Evolutionary conservation across 306 rosid genomes (phyloP), one percentile per base, ranked within the genome.

Genomic region (Erythrophleum fordii): DNA sequence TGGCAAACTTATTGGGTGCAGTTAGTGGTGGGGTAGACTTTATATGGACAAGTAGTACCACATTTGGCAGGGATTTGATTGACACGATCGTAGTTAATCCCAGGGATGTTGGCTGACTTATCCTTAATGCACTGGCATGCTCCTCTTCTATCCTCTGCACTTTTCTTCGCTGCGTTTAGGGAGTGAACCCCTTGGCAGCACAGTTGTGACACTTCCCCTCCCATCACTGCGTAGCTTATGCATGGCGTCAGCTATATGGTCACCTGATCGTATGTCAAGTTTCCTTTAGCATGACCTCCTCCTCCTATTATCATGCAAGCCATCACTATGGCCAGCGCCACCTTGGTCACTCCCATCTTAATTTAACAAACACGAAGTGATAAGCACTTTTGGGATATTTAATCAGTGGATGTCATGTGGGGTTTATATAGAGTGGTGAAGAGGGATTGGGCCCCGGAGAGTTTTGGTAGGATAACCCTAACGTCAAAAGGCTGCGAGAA

Each of bases 21-120:
- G 12, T 93, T 55, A 26, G 97, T 91, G 75, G 88, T 58, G 13
- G 98, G 94, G 59, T 91, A 90, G 44, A 93, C 85, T 88, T 82
- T 86, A 85, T 25, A 82, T 35, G 98, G 90, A 45, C 93, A 80
- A 8, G 73, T 67, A 60, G 93, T 79, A 48, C 86, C 84, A 53
- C 95, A 93, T 2, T 39, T 39, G 6, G 14, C 51, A 26, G 85
- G 73, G 16, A 90, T 73, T 46, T 25, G 1, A 76, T 86, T 82
- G 6, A 90, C 77, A 6, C 85, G 83, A 0, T 53, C 62, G 16
- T 91, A 92, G 41, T 92, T 20, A 41, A 91, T 70, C 23, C 88
- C 83, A 37, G 90, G 92, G 53, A 93, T 89, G 0, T 0, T 0
- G 0, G 91, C 88, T 5, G 87, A 86, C 4, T 14, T 89, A 31